These are phyloP conservation scores for Microcos paniculata DNA, from an alignment of 345 rosid genomes.

Conservation along the genomic window DNA sequence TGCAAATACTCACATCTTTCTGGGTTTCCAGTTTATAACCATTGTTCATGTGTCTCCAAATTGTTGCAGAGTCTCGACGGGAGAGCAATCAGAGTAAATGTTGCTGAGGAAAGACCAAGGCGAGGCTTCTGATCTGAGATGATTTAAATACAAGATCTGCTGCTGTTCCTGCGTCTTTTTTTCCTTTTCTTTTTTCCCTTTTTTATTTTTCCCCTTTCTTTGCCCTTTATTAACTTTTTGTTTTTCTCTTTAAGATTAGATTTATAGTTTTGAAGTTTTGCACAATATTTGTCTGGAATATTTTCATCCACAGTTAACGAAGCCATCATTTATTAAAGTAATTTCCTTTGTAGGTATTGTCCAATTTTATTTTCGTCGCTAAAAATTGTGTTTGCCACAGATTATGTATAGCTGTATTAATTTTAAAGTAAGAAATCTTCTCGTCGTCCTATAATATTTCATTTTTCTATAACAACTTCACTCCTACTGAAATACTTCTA, in stretches of 20 bases:
- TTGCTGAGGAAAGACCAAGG: constrained; percentile 79
- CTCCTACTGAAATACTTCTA: too few species aligned
- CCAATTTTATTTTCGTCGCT: not conserved
- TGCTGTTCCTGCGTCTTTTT: constrained; percentile 7
- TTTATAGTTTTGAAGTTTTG: constrained; percentile 22
- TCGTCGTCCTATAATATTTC: not conserved
- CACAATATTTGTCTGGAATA: constrained; percentile 17
- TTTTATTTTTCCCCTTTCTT: not conserved
- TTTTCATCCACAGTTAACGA: constrained; percentile 6
- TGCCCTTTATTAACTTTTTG: not conserved
- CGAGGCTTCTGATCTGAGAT: constrained; percentile 47
- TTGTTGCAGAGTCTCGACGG: constrained; percentile 78
- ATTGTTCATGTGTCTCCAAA: not conserved
- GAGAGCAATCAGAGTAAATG: constrained; percentile 84
- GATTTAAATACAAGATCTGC: constrained; percentile 14
- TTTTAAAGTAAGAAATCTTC: not conserved
- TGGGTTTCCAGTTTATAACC: constrained; percentile 2
- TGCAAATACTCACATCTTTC: not conserved
- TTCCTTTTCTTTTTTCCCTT: not conserved
- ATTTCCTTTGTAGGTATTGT: not conserved
- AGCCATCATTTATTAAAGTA: not conserved
- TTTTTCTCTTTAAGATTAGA: not conserved
- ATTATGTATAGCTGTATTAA: not conserved
- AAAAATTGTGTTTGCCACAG: not conserved
- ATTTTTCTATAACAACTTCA: too few species aligned